Conservation (phyloP, 257 asterid species). For the Solanum stenotomum region DNA sequence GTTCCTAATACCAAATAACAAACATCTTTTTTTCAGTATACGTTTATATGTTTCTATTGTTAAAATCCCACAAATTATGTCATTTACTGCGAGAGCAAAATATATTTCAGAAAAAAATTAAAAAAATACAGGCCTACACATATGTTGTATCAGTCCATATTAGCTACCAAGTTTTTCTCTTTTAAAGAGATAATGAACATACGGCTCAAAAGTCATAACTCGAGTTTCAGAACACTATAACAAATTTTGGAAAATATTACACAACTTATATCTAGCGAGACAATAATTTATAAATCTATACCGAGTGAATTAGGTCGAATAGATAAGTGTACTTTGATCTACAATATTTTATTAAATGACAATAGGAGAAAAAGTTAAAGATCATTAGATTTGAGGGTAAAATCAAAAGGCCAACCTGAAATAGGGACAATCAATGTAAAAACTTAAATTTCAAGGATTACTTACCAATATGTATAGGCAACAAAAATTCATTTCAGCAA, state of each 20-base stretch:
- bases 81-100: background rate
- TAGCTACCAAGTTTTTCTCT: background rate
- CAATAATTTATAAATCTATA: too few species aligned
- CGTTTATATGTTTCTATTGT: background rate
- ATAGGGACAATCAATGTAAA: background rate
- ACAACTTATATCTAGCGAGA: background rate
- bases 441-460: background rate
- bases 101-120: too few species aligned
- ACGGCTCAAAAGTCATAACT: background rate
- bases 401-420: background rate
- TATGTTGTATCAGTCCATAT: background rate
- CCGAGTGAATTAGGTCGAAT: background rate
- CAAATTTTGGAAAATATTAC: background rate
- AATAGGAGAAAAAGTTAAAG: background rate
- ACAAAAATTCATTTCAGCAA: too few species aligned
- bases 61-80: background rate
- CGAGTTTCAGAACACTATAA: background rate
- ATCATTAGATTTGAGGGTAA: background rate
- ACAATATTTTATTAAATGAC: background rate
- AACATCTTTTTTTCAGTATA: too few species aligned
- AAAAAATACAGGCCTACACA: background rate
- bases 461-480: background rate
- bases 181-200: background rate
- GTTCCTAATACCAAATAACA: background rate
- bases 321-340: background rate